Conservation (phyloP, 306 rosid genomes). For the Cucumis melo region DNA sequence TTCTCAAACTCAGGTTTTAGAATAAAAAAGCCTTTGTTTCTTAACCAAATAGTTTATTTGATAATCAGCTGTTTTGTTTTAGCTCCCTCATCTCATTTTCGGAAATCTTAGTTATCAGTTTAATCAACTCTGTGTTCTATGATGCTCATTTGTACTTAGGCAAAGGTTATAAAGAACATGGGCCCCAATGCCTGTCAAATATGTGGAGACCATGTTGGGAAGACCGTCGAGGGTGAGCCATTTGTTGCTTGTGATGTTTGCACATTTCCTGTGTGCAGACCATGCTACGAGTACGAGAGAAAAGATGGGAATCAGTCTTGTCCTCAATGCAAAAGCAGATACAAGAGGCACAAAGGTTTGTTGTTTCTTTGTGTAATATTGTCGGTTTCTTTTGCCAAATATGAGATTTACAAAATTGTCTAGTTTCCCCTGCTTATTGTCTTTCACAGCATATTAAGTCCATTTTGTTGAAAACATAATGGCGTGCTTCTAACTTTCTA, state of each 20-base stretch:
- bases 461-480: not conserved
- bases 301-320: slow-evolving; percentile 96
- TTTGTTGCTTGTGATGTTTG: slow-evolving; percentile 74
- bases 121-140: not conserved
- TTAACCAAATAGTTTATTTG: not conserved
- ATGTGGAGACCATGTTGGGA: slow-evolving; percentile 83
- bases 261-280: slow-evolving; percentile 85
- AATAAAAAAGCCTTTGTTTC: not conserved
- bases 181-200: slow-evolving; percentile 73
- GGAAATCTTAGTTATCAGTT: not conserved
- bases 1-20: not conserved
- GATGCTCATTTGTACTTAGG: slow-evolving; percentile 23
- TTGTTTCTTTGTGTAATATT: not conserved
- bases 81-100: not conserved
- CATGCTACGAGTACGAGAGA: slow-evolving; percentile 94
- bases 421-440: not conserved
- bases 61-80: not conserved
- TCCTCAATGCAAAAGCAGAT: slow-evolving; percentile 88
- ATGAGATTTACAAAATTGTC: not conserved
- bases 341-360: slow-evolving; percentile 74
- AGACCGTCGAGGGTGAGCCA: slow-evolving; percentile 43
- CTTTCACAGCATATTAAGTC: not conserved
- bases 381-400: not conserved
- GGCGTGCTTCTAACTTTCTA: not conserved
- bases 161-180: slow-evolving; percentile 36